Percentiles rank a stretch among this genome's conserved stretches.
phyloP scores from a whole-genome alignment of 2,329 filamentous ascomycete genomes.

The Arthrobotrys sphaeroides region DNA sequence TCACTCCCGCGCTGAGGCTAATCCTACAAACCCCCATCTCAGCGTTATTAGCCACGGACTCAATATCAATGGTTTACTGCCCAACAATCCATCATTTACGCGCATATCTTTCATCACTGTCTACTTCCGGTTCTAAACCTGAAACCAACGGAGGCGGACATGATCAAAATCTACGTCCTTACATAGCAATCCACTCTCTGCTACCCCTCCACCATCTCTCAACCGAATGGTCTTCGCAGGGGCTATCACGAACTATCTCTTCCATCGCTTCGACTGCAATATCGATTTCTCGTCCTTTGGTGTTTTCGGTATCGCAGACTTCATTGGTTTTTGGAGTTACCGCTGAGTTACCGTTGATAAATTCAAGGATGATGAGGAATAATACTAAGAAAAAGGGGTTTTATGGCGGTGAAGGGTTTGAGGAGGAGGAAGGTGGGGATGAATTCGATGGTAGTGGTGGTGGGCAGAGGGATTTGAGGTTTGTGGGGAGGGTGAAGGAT shows the following conservation, averaged over 20 bases:
- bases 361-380: slow-evolving; percentile 47
- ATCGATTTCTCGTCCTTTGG: not conserved
- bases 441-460: not conserved
- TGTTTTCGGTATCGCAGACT: slow-evolving; percentile 24
- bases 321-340: slow-evolving; percentile 20
- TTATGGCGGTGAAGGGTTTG: slow-evolving; percentile 41
- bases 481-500: slow-evolving; percentile 35
- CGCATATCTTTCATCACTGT: slow-evolving; percentile 42
- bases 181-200: slow-evolving; percentile 38
- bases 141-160: too few relatives aligned
- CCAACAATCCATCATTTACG: slow-evolving; percentile 47
- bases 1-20: slow-evolving; percentile 13
- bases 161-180: not conserved
- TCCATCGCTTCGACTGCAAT: slow-evolving; percentile 9
- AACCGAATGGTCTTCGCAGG: slow-evolving; percentile 48
- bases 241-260: slow-evolving; percentile 37
- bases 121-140: too few relatives aligned
- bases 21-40: slow-evolving; percentile 35
- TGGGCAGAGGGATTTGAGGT: slow-evolving; percentile 32
- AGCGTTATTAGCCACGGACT: slow-evolving; percentile 14
- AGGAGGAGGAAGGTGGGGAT: slow-evolving; percentile 15
- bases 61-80: slow-evolving; percentile 43
- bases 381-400: slow-evolving; percentile 43
- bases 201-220: slow-evolving; percentile 40
- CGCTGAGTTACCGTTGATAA: slow-evolving; percentile 38